These are phyloP conservation scores for Fragaria ananassa DNA, from an alignment of 306 rosid species.

Conservation along the genomic window DNA sequence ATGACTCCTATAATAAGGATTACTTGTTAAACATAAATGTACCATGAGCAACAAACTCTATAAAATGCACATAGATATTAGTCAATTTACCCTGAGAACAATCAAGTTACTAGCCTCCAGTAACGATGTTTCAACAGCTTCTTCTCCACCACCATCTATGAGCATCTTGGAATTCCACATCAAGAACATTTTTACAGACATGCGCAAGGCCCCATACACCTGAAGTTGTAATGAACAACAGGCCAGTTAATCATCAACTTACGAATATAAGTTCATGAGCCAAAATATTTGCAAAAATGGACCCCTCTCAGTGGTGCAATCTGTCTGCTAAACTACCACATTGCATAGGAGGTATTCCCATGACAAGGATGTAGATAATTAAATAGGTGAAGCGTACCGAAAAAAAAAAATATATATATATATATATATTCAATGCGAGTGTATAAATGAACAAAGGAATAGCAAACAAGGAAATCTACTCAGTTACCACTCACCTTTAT, in stretches of 20 bases:
- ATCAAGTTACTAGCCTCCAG: constrained; percentile 96
- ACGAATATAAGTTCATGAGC: constrained; percentile 1
- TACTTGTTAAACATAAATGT: constrained; percentile 25
- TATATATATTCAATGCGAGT: too few relatives aligned
- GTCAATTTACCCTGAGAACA: constrained; percentile 76
- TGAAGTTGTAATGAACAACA: constrained; percentile 27
- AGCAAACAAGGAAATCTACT: constrained; percentile 11
- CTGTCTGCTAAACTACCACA: not conserved
- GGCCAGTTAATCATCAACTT: not conserved
- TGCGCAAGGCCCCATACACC: constrained; percentile 98
- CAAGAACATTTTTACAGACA: constrained; percentile 98
- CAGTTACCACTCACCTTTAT: constrained; percentile 58
- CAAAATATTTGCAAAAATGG: not conserved
- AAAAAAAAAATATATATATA: too few relatives aligned
- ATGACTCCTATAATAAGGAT: constrained; percentile 59
- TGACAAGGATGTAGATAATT: not conserved
- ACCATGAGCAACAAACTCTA: constrained; percentile 19
- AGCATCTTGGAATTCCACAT: constrained; percentile 98
- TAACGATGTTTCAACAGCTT: constrained; percentile 73
- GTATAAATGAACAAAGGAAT: not conserved
- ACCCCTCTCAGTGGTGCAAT: not conserved
- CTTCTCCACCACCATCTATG: constrained; percentile 88
- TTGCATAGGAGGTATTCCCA: not conserved
- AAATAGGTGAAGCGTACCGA: not conserved
- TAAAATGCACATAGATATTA: constrained; percentile 24